These are phyloP conservation scores for Daldinia sp. DNA, from an alignment of 2,329 filamentous ascomycete species.

Conservation along the genomic window DNA sequence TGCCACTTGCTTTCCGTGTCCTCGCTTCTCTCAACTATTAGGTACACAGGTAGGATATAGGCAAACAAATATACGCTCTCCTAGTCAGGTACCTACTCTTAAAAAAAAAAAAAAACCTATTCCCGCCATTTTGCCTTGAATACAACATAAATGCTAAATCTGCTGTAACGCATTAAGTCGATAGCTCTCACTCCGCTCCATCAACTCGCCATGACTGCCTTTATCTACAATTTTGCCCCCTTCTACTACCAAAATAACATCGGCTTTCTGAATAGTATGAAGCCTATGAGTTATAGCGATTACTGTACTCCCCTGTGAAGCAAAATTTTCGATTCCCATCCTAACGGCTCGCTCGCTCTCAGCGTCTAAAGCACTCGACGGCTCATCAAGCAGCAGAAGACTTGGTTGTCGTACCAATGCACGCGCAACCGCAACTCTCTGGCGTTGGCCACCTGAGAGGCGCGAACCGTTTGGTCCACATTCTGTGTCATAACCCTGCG, in stretches of 20 bases:
- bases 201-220: conserved; percentile 55
- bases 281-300: conserved; percentile 61
- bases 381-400: conserved; percentile 77
- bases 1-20: not conserved
- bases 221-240: conserved; percentile 55
- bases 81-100: not conserved
- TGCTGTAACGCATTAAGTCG: conserved; percentile 49
- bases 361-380: conserved; percentile 75
- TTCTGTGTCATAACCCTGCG: conserved; percentile 68
- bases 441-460: conserved; percentile 77
- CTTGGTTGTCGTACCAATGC: conserved; percentile 73
- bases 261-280: conserved; percentile 58
- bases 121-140: not conserved
- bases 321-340: conserved; percentile 65
- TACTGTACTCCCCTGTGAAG: conserved; percentile 56
- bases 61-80: not conserved
- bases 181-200: conserved; percentile 54
- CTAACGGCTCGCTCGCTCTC: conserved; percentile 70
- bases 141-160: conserved; percentile 17
- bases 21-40: not conserved
- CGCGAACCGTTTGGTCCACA: conserved; percentile 72
- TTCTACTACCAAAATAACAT: conserved; percentile 59
- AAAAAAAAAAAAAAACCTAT: not conserved
- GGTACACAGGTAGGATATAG: not conserved
- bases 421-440: conserved; percentile 76